Percentiles rank a stretch among this genome's conserved stretches.
phyloP scores from a whole-genome alignment of 345 rosid genomes.

The Cochlearia excelsa region DNA sequence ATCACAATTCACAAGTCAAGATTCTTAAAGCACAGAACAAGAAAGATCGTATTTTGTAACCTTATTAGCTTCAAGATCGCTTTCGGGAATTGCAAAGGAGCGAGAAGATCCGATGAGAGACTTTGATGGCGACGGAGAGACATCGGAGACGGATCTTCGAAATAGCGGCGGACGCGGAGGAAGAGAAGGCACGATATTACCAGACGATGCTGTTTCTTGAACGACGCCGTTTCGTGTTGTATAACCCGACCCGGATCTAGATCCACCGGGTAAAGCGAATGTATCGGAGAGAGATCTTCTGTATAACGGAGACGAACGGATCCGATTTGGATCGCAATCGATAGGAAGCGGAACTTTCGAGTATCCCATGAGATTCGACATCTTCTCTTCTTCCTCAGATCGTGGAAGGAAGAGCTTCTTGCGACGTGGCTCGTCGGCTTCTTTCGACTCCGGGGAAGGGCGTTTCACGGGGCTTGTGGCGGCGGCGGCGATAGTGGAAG shows the following conservation, averaged over 20 bases:
- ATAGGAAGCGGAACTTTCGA: conserved; percentile 31
- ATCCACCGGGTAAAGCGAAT: conserved; percentile 21
- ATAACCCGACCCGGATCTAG: conserved; percentile 21
- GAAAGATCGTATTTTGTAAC: not conserved
- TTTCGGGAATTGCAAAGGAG: conserved; percentile 10
- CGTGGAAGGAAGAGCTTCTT: conserved; percentile 32
- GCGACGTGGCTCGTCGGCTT: conserved; percentile 30
- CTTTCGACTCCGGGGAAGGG: conserved; percentile 33
- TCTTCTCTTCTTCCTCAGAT: conserved; percentile 28
- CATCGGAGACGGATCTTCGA: conserved; percentile 36
- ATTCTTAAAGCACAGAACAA: not conserved
- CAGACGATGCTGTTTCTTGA: conserved; percentile 22
- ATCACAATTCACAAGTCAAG: not conserved
- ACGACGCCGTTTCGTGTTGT: conserved; percentile 2
- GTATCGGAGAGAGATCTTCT: conserved; percentile 36
- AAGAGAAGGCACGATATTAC: conserved; percentile 20
- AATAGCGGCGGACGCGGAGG: conserved; percentile 38
- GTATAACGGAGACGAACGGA: conserved; percentile 29
- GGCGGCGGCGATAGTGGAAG: conserved; percentile 13
- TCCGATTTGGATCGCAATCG: conserved; percentile 22
- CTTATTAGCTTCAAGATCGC: conserved; percentile 26
- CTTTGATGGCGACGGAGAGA: conserved; percentile 24
- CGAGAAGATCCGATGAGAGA: conserved; percentile 22
- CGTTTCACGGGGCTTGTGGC: conserved; percentile 35
- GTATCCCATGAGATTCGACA: conserved; percentile 28